phyloP scores from a whole-genome alignment of 2,329 filamentous ascomycete species.

The Fusarium subtropicale region DNA sequence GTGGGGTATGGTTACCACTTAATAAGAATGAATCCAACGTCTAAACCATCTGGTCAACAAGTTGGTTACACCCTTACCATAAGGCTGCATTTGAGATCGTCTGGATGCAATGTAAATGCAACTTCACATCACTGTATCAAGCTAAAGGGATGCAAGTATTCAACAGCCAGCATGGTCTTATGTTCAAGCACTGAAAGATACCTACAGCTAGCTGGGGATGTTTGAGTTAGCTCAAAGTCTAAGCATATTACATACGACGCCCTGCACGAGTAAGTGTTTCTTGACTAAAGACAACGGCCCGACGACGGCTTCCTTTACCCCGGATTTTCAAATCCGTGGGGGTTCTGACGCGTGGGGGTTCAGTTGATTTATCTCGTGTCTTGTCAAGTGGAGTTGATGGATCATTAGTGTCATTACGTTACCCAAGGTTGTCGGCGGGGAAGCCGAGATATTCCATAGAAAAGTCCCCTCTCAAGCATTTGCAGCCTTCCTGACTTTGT shows the following conservation, averaged over 20 bases:
- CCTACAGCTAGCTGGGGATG: not conserved
- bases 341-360: constrained; percentile 18
- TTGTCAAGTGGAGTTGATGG: not conserved
- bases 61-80: not conserved
- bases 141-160: not conserved
- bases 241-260: not conserved
- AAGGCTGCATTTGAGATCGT: not conserved
- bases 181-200: not conserved
- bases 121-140: not conserved
- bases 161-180: not conserved
- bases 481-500: not conserved
- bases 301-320: not conserved
- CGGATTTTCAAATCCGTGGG: constrained; percentile 8
- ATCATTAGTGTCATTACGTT: not conserved
- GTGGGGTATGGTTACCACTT: rapidly evolving
- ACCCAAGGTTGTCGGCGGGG: not conserved
- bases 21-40: not conserved
- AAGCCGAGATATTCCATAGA: constrained; percentile 5
- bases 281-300: not conserved
- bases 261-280: not conserved
- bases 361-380: not conserved
- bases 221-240: not conserved
- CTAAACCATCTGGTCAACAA: rapidly evolving
- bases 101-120: not conserved
- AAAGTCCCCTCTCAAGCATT: not conserved